Evolutionary conservation across 2,329 filamentous ascomycete species (phyloP).

Genomic region (Tolypocladium endophyticum): DNA sequence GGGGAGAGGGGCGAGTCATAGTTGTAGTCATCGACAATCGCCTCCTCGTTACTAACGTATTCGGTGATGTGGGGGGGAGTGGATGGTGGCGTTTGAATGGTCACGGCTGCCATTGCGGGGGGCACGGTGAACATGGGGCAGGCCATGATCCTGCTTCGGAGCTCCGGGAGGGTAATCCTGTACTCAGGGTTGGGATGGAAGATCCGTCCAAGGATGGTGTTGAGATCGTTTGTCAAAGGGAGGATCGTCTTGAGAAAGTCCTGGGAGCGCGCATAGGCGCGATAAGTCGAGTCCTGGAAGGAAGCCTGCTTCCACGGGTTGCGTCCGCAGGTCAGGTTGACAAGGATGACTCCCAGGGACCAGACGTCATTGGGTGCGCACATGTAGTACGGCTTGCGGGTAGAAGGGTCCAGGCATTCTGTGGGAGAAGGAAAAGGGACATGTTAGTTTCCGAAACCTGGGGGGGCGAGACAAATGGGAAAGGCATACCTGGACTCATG

Average conservation of each 20-base stretch:
- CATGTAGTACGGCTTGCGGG: conserved; percentile 68
- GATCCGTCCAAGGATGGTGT: conserved; percentile 75
- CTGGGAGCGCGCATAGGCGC: conserved; percentile 73
- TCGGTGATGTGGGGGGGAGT: conserved; percentile 30
- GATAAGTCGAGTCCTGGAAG: conserved; percentile 86
- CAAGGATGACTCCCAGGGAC: conserved; percentile 94
- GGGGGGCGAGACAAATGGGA: conserved; percentile 4
- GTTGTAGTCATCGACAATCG: conserved; percentile 31
- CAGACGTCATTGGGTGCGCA: conserved; percentile 95
- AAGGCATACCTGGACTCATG: conserved; percentile 86
- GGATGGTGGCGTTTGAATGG: conserved; percentile 28
- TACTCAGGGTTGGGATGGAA: conserved; percentile 79
- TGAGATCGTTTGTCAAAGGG: conserved; percentile 79
- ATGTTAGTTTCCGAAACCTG: neutral
- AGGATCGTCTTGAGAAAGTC: conserved; percentile 89
- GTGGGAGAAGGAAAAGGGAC: conserved; percentile 12
- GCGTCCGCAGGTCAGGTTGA: conserved; percentile 94
- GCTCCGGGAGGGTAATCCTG: conserved; percentile 70
- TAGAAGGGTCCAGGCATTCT: conserved; percentile 83
- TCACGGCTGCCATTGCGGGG: conserved; percentile 21
- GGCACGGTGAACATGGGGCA: conserved; percentile 64
- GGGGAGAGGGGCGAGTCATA: conserved; percentile 39
- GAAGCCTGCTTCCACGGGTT: conserved; percentile 99
- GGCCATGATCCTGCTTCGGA: conserved; percentile 64
- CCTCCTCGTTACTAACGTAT: conserved; percentile 39